Evolutionary conservation across 805 yeast genomes (phyloP).

Genomic region (Saccharomyces jurei): DNA sequence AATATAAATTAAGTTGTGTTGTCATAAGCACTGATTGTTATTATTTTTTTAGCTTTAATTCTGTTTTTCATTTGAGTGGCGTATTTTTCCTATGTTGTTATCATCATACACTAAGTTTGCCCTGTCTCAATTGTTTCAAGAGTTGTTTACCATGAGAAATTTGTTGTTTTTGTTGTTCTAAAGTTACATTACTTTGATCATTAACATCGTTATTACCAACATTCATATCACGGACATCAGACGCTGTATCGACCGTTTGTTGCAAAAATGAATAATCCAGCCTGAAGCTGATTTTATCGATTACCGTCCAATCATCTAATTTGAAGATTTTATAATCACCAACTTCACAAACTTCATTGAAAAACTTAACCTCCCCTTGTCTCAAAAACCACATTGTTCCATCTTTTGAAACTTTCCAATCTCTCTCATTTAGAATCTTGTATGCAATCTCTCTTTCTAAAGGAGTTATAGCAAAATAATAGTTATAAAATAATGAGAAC

Average conservation of each 20-base stretch:
- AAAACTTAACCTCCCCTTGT: conserved; percentile 32
- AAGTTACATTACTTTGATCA: background rate
- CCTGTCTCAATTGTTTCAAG: conserved; percentile 24
- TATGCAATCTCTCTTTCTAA: conserved; percentile 35
- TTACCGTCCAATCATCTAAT: conserved; percentile 36
- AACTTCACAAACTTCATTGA: conserved; percentile 35
- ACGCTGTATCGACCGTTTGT: conserved; percentile 4
- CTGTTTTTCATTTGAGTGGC: background rate
- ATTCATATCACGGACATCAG: background rate
- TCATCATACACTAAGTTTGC: conserved; percentile 7
- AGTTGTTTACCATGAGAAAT: conserved; percentile 24
- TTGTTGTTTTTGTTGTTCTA: conserved; percentile 1
- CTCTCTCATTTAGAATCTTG: conserved; percentile 28
- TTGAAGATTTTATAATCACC: conserved; percentile 40
- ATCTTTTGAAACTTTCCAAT: conserved; percentile 32
- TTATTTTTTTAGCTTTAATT: background rate
- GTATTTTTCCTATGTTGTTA: background rate
- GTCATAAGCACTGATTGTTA: background rate
- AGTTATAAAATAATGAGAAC: conserved; percentile 37
- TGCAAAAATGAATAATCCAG: conserved; percentile 30
- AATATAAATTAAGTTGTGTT: background rate
- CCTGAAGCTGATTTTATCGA: conserved; percentile 35
- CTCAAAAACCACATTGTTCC: conserved; percentile 35
- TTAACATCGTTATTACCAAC: conserved; percentile 1
- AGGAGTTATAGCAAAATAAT: conserved; percentile 37